Base-by-base conservation (phyloP, 345 rosid genomes). In the Eutrema yunnanense region DNA sequence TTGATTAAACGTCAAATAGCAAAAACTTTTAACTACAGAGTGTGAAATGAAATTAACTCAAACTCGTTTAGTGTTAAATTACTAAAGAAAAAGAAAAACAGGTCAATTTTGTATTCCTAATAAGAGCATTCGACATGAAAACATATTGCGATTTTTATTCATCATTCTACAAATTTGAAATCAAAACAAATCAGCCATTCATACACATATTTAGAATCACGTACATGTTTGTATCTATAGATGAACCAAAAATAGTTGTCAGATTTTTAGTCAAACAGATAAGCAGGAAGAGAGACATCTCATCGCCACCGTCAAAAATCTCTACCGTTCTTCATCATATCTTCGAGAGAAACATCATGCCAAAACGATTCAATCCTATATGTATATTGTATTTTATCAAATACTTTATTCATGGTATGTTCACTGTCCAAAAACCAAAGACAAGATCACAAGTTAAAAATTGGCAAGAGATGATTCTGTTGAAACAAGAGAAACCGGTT, bases 381-480 rank as follows among this genome's bases (percentile, higher is more conserved):
- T 56, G 7, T 46, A 56, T 44, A 11, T 30, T 49, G 60, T 12
- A 33, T 1, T 37, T 30, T 43, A 0, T 9, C 49, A 73, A 11
- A 22, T 16, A 14, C 19, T 19, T 44, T 43, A 14, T 54, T 76
- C 70, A 76, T 57, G 75, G 67, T 69, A 76, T 70, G 59, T 76
- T 57, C 80, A 76, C 80, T 76, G 75, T 64, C 62, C 49, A 47
- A 53, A 30, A 36, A 26, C 22, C 56, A 59, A 51, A 67, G 10
- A 74, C 60, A 58, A 57, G 6, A 67, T 19, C 16, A 41, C 50
- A 67, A 75, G 47, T 62, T 69, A 54, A 30, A 40, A 48, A 60
- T 22, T 56, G 63, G 9, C 19, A 72, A 22, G 33, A 26, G 4
- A 65, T 49, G 43, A 50, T 63, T 43, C 13, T 46, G 64, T 27